phyloP scores from a whole-genome alignment of 78 protist species.

The Dictyostelium intermedium region DNA sequence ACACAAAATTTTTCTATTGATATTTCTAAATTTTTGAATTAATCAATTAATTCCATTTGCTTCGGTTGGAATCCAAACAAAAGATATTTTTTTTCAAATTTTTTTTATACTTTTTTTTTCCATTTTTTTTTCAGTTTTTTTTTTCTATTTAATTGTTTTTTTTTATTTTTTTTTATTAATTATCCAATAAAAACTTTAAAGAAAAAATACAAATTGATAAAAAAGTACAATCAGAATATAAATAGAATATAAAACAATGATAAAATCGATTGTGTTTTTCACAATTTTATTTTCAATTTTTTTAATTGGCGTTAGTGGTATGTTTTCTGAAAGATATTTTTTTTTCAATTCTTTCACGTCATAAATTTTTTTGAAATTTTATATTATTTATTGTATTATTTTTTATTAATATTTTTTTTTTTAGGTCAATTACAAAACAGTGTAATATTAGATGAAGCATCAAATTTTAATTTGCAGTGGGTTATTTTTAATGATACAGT shows the following conservation, averaged over 20 bases:
- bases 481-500: conserved; percentile 16
- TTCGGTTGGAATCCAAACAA: not conserved
- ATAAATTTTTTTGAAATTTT: not conserved
- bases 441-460: not conserved
- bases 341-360: not conserved
- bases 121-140: not conserved
- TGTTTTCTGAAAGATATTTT: not conserved
- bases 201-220: not conserved
- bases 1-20: too few relatives aligned
- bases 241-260: not conserved
- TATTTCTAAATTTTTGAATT: too few relatives aligned
- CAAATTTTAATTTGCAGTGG: conserved; percentile 5
- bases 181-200: not conserved
- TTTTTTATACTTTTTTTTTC: not conserved
- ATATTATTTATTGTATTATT: too few relatives aligned
- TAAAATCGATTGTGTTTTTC: not conserved
- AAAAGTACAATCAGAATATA: too few relatives aligned
- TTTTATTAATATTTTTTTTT: not conserved
- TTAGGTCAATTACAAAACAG: conserved; percentile 5
- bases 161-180: not conserved
- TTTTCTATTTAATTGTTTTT: not conserved
- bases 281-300: not conserved
- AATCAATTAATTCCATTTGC: too few relatives aligned
- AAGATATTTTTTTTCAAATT: not conserved
- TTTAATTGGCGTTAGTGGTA: not conserved